Conservation (phyloP, 1,284 basidiomycete genomes). For the Apiotrichum siamense region DNA sequence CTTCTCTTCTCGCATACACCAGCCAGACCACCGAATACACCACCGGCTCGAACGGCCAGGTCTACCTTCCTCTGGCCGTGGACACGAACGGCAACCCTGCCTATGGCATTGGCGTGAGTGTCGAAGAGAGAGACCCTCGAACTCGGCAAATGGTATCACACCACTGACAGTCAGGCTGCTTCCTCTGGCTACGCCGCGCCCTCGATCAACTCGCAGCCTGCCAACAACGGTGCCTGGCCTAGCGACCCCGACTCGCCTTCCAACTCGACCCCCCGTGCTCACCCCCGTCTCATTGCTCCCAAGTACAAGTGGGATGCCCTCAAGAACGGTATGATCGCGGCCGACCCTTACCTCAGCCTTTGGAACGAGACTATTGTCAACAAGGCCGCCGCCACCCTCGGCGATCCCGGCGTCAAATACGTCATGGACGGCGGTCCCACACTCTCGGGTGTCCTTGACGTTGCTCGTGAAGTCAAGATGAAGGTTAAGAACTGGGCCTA, state of each 20-base stretch:
- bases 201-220: slow-evolving; percentile 58
- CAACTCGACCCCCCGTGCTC: slow-evolving; percentile 59
- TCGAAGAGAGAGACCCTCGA: no score
- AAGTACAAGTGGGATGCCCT: slow-evolving; percentile 86
- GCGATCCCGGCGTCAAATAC: slow-evolving; percentile 62
- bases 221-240: slow-evolving; percentile 62
- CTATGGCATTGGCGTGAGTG: slow-evolving; percentile 76
- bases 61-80: slow-evolving; percentile 53
- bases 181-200: slow-evolving; percentile 68
- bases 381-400: slow-evolving; percentile 72
- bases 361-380: slow-evolving; percentile 93
- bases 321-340: slow-evolving; percentile 61
- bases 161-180: slow-evolving; percentile 58
- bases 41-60: slow-evolving; percentile 25
- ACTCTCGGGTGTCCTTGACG: slow-evolving; percentile 85
- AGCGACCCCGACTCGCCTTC: slow-evolving; percentile 64
- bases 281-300: slow-evolving; percentile 88
- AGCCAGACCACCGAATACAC: neutral
- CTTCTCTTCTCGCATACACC: slow-evolving; percentile 19
- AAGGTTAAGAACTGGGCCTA: slow-evolving; percentile 90
- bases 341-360: slow-evolving; percentile 74
- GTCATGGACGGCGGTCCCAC: slow-evolving; percentile 60
- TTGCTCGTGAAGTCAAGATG: slow-evolving; percentile 81
- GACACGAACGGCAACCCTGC: slow-evolving; percentile 71
- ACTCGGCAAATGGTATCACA: neutral